phyloP scores from a whole-genome alignment of 176 grass and related monocot genomes.

The Lolium perenne region DNA sequence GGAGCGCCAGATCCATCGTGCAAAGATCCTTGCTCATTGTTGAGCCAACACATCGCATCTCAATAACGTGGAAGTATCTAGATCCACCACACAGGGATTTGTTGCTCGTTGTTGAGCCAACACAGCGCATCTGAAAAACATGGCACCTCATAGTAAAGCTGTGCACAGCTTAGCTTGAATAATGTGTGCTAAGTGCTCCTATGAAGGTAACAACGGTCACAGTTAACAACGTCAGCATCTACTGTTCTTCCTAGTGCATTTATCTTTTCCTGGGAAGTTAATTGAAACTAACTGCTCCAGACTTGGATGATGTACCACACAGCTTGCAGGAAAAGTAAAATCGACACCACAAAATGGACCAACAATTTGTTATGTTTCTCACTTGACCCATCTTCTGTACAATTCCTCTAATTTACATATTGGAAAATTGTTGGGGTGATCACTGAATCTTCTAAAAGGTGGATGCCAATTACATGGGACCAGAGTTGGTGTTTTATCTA shows the following conservation, averaged over 20 bases:
- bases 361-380: not conserved
- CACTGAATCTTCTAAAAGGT: conserved; percentile 45
- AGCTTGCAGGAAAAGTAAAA: not conserved
- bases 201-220: no score
- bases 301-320: not conserved
- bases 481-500: not conserved
- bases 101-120: conserved; percentile 31
- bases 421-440: conserved; percentile 28
- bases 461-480: conserved; percentile 26
- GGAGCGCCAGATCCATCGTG: conserved; percentile 32
- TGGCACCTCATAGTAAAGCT: conserved; percentile 1
- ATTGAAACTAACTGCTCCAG: not conserved
- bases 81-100: conserved; percentile 38
- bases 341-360: not conserved
- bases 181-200: no score
- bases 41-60: conserved; percentile 39
- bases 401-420: not conserved
- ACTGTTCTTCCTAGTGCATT: no score
- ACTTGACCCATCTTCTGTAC: not conserved
- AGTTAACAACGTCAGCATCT: no score
- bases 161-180: not conserved
- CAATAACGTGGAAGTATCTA: conserved; percentile 21
- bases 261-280: not conserved
- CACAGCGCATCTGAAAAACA: conserved; percentile 40
- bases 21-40: conserved; percentile 36